phyloP scores from a whole-genome alignment of 2,329 filamentous ascomycete species.

The Aspergillus pseudoviridinutans region DNA sequence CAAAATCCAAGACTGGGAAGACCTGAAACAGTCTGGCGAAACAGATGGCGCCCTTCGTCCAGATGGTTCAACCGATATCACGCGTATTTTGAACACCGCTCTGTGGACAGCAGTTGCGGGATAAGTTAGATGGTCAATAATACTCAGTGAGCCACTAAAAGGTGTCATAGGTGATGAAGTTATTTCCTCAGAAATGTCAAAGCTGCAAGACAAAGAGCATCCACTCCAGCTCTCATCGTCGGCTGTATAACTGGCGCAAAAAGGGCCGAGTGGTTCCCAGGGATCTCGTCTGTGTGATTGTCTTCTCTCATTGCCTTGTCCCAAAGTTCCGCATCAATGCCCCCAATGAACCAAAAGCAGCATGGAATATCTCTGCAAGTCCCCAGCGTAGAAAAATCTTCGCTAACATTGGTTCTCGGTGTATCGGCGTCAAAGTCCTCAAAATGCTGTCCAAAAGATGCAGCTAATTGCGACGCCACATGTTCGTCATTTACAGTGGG shows the following conservation, averaged over 20 bases:
- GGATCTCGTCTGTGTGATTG: constrained; percentile 44
- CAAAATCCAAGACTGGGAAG: too few species aligned
- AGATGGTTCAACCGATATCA: too few species aligned
- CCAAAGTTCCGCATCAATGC: constrained; percentile 48
- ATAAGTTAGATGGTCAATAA: too few species aligned
- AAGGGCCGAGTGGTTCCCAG: constrained; percentile 57
- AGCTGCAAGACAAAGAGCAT: constrained; percentile 50
- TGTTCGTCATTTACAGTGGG: constrained; percentile 50
- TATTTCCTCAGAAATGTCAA: constrained; percentile 39
- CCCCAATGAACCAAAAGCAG: constrained; percentile 56
- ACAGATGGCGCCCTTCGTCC: too few species aligned
- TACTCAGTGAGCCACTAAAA: too few species aligned
- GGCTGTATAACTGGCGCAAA: constrained; percentile 59
- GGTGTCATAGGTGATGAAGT: too few species aligned
- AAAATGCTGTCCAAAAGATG: constrained; percentile 48
- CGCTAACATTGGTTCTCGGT: constrained; percentile 40
- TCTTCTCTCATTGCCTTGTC: constrained; percentile 47
- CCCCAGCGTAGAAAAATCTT: constrained; percentile 58
- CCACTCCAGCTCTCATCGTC: constrained; percentile 51
- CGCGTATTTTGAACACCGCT: too few species aligned
- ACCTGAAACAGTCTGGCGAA: too few species aligned
- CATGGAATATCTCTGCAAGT: constrained; percentile 48
- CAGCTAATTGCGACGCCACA: constrained; percentile 43
- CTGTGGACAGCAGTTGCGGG: too few species aligned
- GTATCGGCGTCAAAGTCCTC: constrained; percentile 31